These are phyloP conservation scores for Lizonia empirigonia DNA, from an alignment of 2,329 filamentous ascomycete species.

Conservation along the genomic window DNA sequence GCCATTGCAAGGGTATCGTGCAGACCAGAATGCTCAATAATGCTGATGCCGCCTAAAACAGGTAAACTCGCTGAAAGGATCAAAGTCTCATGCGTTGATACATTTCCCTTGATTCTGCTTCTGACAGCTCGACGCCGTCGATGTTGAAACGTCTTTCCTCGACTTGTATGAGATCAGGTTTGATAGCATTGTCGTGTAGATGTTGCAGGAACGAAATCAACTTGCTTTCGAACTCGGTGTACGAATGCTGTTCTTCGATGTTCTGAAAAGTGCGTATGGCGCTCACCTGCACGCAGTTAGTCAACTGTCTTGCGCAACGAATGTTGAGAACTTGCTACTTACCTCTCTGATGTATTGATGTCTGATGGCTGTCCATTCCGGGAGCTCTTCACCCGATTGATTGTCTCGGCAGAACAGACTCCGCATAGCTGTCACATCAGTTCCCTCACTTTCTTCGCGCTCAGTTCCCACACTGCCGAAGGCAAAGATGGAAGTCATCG, in stretches of 20 bases:
- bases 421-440: constrained; percentile 40
- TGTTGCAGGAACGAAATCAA: constrained; percentile 52
- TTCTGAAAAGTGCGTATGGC: constrained; percentile 14
- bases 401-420: constrained; percentile 45
- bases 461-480: constrained; percentile 49
- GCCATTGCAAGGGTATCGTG: background rate
- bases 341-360: constrained; percentile 41
- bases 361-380: constrained; percentile 48
- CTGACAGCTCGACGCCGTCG: constrained; percentile 38
- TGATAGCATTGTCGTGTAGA: constrained; percentile 51
- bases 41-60: background rate
- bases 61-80: background rate
- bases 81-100: constrained; percentile 41
- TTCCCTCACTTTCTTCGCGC: constrained; percentile 28
- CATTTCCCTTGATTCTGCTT: constrained; percentile 40
- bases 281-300: constrained; percentile 9
- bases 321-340: background rate
- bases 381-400: constrained; percentile 32
- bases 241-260: constrained; percentile 41
- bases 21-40: background rate
- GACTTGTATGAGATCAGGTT: constrained; percentile 59
- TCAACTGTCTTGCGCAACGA: background rate
- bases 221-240: constrained; percentile 47
- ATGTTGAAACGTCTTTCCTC: constrained; percentile 53
- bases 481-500: constrained; percentile 53